Percentiles rank a stretch among this genome's conserved stretches.
Conservation (phyloP, 345 rosid genomes). For the Eucalyptus cloeziana region DNA sequence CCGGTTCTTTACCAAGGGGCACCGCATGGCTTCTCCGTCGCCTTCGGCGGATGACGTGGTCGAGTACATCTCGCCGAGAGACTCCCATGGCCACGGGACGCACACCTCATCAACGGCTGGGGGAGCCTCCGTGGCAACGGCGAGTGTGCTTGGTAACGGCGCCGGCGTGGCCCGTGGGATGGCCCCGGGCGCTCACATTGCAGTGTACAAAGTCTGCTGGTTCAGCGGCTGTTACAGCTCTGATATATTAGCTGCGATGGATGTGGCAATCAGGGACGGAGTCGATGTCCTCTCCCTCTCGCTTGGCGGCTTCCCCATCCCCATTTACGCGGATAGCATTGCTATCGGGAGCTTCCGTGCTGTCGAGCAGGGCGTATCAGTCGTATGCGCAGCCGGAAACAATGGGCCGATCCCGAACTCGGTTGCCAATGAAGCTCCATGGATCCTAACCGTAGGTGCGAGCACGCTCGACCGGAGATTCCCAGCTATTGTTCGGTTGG, state of each 20-base stretch:
- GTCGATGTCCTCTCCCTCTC: slow-evolving; percentile 89
- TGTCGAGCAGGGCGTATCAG: slow-evolving; percentile 69
- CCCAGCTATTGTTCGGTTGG: slow-evolving; percentile 59
- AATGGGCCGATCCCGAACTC: slow-evolving; percentile 72
- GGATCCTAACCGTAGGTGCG: slow-evolving; percentile 85
- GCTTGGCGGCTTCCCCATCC: slow-evolving; percentile 77
- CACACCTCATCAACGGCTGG: slow-evolving; percentile 86
- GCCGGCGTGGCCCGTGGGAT: slow-evolving; percentile 81
- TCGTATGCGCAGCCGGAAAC: slow-evolving; percentile 87
- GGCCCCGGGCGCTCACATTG: slow-evolving; percentile 84
- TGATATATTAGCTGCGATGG: slow-evolving; percentile 83
- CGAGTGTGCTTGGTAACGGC: slow-evolving; percentile 61
- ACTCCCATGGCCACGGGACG: slow-evolving; percentile 83
- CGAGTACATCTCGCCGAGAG: slow-evolving; percentile 69
- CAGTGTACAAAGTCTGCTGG: slow-evolving; percentile 90
- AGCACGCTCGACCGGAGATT: slow-evolving; percentile 80
- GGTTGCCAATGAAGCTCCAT: slow-evolving; percentile 86
- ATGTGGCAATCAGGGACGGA: slow-evolving; percentile 62
- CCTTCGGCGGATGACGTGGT: slow-evolving; percentile 21
- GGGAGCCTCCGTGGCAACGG: slow-evolving; percentile 60
- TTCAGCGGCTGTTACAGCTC: slow-evolving; percentile 79
- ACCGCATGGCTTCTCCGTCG: slow-evolving; percentile 33
- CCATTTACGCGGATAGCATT: slow-evolving; percentile 69
- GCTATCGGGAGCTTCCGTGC: slow-evolving; percentile 92
- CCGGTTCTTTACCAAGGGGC: slow-evolving; percentile 74